A percentile compares a stretch with the other conserved stretches of the same genome.
Evolutionary conservation across 192 early-diverging fungal genomes (phyloP).

Genomic region (Backusella australiensis): DNA sequence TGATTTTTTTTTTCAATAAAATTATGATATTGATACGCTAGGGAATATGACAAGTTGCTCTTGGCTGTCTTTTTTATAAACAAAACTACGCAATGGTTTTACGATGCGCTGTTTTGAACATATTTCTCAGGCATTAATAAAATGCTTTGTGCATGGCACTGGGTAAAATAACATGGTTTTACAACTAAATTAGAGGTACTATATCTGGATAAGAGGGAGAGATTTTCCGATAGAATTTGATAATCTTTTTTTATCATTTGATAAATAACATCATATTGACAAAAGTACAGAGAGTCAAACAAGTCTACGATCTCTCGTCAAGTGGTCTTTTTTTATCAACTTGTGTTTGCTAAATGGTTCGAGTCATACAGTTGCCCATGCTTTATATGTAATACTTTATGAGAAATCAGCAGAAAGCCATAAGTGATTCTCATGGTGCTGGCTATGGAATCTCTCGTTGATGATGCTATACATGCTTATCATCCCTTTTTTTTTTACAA

Average conservation of each 20-base stretch:
- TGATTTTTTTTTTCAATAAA: neutral
- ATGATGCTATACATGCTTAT: neutral
- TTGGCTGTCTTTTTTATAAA: neutral
- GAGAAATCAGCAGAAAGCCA: neutral
- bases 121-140: neutral
- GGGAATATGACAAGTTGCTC: neutral
- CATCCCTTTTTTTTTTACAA: neutral
- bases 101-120: neutral
- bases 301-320: neutral
- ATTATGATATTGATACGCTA: neutral
- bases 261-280: neutral
- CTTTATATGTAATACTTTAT: neutral
- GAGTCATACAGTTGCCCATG: neutral
- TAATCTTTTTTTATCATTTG: neutral
- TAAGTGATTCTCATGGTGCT: neutral
- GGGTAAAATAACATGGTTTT: neutral
- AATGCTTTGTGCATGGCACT: neutral
- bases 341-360: too few relatives aligned
- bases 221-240: neutral
- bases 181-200: neutral
- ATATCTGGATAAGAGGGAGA: neutral
- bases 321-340: neutral
- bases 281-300: neutral
- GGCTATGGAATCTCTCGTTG: too few relatives aligned
- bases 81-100: neutral